Base-by-base conservation (phyloP, 805 yeast genomes). In the Millerago galiae region DNA sequence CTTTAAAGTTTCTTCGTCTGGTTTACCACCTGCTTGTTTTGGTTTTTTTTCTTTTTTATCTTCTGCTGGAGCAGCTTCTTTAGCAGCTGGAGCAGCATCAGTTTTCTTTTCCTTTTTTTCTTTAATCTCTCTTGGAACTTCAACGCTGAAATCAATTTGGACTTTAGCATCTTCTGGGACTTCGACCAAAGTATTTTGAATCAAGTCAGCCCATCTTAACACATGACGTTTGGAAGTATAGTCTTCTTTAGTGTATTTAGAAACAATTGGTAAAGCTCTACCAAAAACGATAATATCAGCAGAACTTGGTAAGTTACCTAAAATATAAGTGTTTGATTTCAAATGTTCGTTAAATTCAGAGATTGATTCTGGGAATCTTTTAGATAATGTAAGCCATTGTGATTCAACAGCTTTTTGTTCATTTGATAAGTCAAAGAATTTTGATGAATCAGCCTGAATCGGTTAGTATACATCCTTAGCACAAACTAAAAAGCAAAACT, bases 161-260 rank as follows among this genome's bases (percentile, higher is more conserved):
- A 85, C 59, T 54, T 77, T 70, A 39, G 76, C 74, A n/a, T 62
- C 71, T 45, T 66, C 73, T 40, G 77, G 72, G 28, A 81, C 75
- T 13, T 71, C 71, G 38, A 74, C 71, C 50, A 78, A 62, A 28
- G 80, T 67, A 57, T 81, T 77, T 68, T 93, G 98, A 46, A 93
- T 66, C 53, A 86, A 75, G 56, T 90, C 97, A 18, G 79, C 77
- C 98, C 98, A 93, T 74, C 99, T 83, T 47, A 88, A 66, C 45
- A 91, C 71, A 65, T 91, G 97, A 74, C 97, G 84, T 62, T 71
- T 70, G 37, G 72, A 64, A 37, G 81, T 79, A 51, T 80, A 65
- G 33, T 80, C 63, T 24, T 77, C 63, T 10, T 76, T 60, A 18
- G 74, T 65, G 75, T 86, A 76, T 47, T 71, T 65, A 41, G 69